Evolutionary conservation across 305 asterid species (phyloP).

Genomic region (Fraxinus sp.): DNA sequence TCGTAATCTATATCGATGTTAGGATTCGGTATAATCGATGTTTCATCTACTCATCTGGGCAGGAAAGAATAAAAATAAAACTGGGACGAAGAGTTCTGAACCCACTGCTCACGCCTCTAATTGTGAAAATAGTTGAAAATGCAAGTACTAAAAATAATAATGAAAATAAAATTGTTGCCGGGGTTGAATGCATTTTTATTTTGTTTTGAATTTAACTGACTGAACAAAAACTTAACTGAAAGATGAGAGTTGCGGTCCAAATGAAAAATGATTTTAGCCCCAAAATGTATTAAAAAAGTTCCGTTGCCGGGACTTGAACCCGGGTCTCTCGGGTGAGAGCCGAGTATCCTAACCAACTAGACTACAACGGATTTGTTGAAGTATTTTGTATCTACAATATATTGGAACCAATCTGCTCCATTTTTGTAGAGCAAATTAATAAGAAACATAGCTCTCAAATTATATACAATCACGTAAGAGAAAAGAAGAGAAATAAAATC

Average conservation of each 20-base stretch:
- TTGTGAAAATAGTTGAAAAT: not conserved
- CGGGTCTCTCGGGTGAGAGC: slow-evolving; percentile 99
- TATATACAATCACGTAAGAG: not conserved
- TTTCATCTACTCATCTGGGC: not conserved
- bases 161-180: not conserved
- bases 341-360: slow-evolving; percentile 94
- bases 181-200: not conserved
- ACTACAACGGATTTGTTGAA: slow-evolving; percentile 56
- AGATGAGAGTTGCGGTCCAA: not conserved
- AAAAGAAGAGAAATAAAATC: not conserved
- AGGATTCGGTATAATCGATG: slow-evolving; percentile 1
- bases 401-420: too few relatives aligned
- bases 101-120: not conserved
- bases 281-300: slow-evolving; percentile 20
- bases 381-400: too few relatives aligned
- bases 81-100: not conserved
- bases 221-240: not conserved
- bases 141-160: not conserved
- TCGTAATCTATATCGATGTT: slow-evolving; percentile 1
- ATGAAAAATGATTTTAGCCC: not conserved
- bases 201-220: not conserved
- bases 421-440: too few relatives aligned
- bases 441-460: too few relatives aligned
- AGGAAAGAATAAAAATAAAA: not conserved
- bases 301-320: slow-evolving; percentile 98